Percentiles rank a stretch among this genome's conserved stretches.
phyloP scores from a whole-genome alignment of 1,139 yeast species.

The Taphrina wiesneri region DNA sequence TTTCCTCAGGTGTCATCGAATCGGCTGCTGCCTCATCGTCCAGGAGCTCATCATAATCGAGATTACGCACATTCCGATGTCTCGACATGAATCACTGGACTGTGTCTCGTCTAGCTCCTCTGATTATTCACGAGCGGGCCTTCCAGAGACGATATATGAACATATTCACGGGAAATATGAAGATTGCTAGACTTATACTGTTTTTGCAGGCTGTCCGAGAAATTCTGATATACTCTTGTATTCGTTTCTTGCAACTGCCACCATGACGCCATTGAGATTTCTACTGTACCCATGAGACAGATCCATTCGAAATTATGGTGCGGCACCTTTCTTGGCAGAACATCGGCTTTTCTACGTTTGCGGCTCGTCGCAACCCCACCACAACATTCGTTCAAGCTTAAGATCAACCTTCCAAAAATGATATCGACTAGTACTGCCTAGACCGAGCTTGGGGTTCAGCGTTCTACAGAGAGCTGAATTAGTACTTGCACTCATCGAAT shows the following conservation, averaged over 20 bases:
- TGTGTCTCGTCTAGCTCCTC: not conserved
- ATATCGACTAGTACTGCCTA: not conserved
- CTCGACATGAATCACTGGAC: slow-evolving; percentile 26
- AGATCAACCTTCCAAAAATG: not conserved
- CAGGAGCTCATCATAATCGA: slow-evolving; percentile 32
- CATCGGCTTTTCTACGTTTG: not conserved
- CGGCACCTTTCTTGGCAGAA: not conserved
- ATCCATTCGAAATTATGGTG: not conserved
- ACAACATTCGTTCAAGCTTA: not conserved
- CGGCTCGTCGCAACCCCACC: not conserved
- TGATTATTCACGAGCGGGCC: no score
- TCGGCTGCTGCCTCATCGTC: slow-evolving; percentile 25
- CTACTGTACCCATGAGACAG: not conserved
- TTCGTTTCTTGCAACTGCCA: no score
- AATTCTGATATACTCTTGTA: no score
- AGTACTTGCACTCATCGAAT: no score
- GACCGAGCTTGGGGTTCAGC: no score
- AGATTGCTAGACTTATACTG: no score
- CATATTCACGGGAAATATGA: no score
- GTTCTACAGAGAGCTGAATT: not conserved
- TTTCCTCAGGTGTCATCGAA: slow-evolving; percentile 7
- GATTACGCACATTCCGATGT: slow-evolving; percentile 35
- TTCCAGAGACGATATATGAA: no score
- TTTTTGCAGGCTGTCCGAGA: no score
- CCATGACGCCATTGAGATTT: not conserved